Evolutionary conservation across 345 rosid genomes (phyloP).

Genomic region (Salix dunnii): DNA sequence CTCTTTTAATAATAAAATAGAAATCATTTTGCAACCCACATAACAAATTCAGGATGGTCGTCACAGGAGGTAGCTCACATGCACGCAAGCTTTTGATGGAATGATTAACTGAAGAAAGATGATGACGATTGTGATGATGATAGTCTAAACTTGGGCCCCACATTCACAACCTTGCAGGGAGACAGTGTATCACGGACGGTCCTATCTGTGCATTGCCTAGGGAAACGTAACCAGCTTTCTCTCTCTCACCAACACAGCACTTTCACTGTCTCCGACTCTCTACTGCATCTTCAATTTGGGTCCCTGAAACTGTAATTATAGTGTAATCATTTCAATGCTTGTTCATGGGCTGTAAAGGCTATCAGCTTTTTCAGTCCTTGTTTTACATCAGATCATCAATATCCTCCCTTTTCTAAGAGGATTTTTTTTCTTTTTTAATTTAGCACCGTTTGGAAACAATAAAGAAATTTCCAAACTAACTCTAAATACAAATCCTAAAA

Average conservation of each 20-base stretch:
- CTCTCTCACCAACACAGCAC: neutral
- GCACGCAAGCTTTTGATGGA: neutral
- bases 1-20: too few relatives aligned
- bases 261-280: neutral
- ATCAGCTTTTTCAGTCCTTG: too few relatives aligned
- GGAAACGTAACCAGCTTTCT: slow-evolving; percentile 12
- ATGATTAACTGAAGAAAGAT: neutral
- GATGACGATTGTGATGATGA: neutral
- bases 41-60: neutral
- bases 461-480: too few relatives aligned
- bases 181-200: slow-evolving; percentile 33
- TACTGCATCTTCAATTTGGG: neutral
- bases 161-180: neutral
- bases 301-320: slow-evolving; percentile 18
- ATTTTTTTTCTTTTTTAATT: too few relatives aligned
- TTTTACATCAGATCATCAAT: too few relatives aligned
- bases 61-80: neutral
- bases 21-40: too few relatives aligned
- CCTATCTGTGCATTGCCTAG: slow-evolving; percentile 11
- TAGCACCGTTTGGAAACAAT: too few relatives aligned
- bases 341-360: slow-evolving; percentile 9
- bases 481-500: too few relatives aligned
- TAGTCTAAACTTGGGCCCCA: neutral
- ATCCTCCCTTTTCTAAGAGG: too few relatives aligned
- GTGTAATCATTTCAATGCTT: slow-evolving; percentile 22